Conservation (phyloP, 2,329 filamentous ascomycete genomes). For the Grosmannia clavigera region DNA sequence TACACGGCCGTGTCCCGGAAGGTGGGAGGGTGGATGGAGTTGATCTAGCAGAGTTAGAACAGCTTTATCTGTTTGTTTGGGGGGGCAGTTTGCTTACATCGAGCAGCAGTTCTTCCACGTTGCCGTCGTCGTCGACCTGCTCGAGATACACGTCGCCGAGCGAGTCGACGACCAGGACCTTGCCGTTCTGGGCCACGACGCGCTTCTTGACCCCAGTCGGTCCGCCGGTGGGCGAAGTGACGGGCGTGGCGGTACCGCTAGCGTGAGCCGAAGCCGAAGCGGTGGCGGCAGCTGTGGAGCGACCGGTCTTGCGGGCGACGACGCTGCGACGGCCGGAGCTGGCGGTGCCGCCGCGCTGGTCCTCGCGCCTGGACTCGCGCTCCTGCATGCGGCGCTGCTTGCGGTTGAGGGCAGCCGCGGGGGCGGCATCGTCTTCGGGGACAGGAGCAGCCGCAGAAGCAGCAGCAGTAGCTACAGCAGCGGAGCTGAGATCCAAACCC, state of each 20-base stretch:
- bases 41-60: conserved; percentile 39
- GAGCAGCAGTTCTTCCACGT: conserved; percentile 70
- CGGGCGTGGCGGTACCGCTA: conserved; percentile 17
- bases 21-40: conserved; percentile 67
- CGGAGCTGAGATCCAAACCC: conserved; percentile 40
- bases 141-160: conserved; percentile 91
- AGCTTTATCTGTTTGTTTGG: background rate
- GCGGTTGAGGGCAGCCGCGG: conserved; percentile 53
- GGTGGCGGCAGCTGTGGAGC: conserved; percentile 12
- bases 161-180: conserved; percentile 84
- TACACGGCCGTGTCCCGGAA: conserved; percentile 73
- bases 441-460: conserved; percentile 27
- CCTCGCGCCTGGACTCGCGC: conserved; percentile 64
- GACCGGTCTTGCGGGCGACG: conserved; percentile 23
- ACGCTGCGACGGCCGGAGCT: conserved; percentile 15
- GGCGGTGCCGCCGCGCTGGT: conserved; percentile 30
- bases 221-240: conserved; percentile 29
- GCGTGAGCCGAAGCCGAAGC: conserved; percentile 16
- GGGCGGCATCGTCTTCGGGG: conserved; percentile 18
- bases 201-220: conserved; percentile 71
- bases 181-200: conserved; percentile 88
- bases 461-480: conserved; percentile 26
- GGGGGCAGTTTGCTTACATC: conserved; percentile 49
- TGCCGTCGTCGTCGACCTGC: conserved; percentile 77
- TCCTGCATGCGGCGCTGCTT: conserved; percentile 83